Conservation (phyloP, 2,329 filamentous ascomycete species). For the Phyllosticta paracitricarpa region DNA sequence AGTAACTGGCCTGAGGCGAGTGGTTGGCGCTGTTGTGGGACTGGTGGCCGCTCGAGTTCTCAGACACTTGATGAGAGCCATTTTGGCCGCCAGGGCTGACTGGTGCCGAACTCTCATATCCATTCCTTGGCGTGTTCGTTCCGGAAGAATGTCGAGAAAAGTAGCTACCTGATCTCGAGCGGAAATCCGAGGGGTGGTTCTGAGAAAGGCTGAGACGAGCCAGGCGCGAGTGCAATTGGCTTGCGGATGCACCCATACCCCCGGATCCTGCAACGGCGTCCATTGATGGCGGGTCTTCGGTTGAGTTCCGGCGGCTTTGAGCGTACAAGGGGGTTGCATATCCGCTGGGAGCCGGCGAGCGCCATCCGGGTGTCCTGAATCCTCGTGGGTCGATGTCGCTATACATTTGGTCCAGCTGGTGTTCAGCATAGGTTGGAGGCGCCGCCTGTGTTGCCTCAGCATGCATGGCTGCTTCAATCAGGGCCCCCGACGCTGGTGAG, state of each 20-base stretch:
- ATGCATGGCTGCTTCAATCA: constrained; percentile 30
- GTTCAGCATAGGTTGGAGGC: constrained; percentile 86
- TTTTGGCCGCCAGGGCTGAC: constrained; percentile 6
- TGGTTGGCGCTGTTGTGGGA: constrained; percentile 15
- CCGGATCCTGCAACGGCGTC: constrained; percentile 20
- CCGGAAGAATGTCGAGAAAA: constrained; percentile 22
- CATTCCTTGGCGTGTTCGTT: constrained; percentile 23
- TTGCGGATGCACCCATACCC: constrained; percentile 41
- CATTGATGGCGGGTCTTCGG: constrained; percentile 63
- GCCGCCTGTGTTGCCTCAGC: constrained; percentile 56
- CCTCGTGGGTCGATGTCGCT: constrained; percentile 73
- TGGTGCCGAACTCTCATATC: constrained; percentile 2
- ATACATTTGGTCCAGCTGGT: constrained; percentile 82
- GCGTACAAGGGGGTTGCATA: constrained; percentile 71
- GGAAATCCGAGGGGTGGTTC: constrained; percentile 21
- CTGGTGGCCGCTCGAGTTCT: constrained; percentile 4
- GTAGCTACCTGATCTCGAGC: constrained; percentile 5
- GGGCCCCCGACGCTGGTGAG: constrained; percentile 15
- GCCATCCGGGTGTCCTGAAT: constrained; percentile 57
- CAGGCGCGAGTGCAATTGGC: constrained; percentile 61
- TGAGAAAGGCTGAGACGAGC: constrained; percentile 37
- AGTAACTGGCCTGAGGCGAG: constrained; percentile 3
- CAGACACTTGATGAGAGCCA: constrained; percentile 2
- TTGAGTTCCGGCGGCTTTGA: constrained; percentile 60
- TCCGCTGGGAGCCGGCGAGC: constrained; percentile 24